Base-by-base conservation (phyloP, 2,329 filamentous ascomycete genomes). In the Botrytis deweyae region DNA sequence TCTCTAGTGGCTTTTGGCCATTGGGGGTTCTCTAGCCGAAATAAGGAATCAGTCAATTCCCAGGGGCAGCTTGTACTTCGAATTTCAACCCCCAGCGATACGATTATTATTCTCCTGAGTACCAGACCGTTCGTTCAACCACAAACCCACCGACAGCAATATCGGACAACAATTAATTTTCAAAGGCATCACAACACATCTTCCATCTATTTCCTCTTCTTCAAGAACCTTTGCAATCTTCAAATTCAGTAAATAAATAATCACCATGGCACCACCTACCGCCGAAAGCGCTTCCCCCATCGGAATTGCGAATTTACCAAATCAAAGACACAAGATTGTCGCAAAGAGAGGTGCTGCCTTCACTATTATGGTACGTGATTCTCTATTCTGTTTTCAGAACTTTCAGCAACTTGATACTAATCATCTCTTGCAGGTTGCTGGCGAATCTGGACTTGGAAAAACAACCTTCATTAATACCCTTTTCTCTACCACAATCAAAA, bases 391-490 rank as follows among this genome's bases (percentile, higher is more conserved):
- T 8, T 18, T n/a, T 18, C 14, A 59, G 1, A 59, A 36, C 38
- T 25, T n/a, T 20, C 25, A 44, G 16, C 3, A 22, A 33, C n/a
- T 55, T 33, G 14, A 58, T 73, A 42, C 72, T 77, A 40, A 77
- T 55, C 29, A 44, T 12, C 20, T 68, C 46, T 73, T 74, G 66
- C 81, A 97, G 94, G 94, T 98, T 86, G 96, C 96, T 87, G 95
- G 95, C 87, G 95, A 99, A 88, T 98, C 96, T 79, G 95, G 95
- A 82, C 87, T 98, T 80, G 96, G 96, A 88, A 99, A 99, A 90
- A 99, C 97, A 40, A 99, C 96, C 81, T 99, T 99, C 87, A 98
- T 99, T 91, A 99, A 99, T 91, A 99, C 96, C 75, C 91, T 99
- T 76, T 99, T 99, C 89, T 99, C 96, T 77, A 99, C 97, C 79